Percentiles rank a stretch among this genome's conserved stretches.
Evolutionary conservation across 2,329 filamentous ascomycete species (phyloP).

Genomic region (Drechslerella coelobrocha): DNA sequence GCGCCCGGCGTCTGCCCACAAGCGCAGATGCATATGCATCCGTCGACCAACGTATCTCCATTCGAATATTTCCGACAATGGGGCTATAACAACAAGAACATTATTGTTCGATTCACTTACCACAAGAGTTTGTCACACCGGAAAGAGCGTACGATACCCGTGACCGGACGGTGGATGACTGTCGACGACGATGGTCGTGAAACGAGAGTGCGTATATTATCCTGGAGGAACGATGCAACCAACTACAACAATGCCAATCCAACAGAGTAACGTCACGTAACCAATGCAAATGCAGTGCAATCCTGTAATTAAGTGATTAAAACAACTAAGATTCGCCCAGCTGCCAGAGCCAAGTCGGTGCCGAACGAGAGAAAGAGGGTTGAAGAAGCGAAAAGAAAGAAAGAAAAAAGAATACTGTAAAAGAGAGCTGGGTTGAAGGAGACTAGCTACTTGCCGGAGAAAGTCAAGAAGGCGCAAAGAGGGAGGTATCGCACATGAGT

Average conservation of each 20-base stretch:
- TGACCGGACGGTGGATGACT: too few relatives aligned
- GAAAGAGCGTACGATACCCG: too few relatives aligned
- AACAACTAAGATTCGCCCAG: conserved; percentile 9
- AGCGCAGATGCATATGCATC: neutral
- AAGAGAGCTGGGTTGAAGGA: conserved; percentile 34
- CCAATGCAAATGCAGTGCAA: too few relatives aligned
- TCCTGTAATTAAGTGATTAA: neutral
- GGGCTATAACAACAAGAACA: neutral
- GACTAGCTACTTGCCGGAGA: conserved; percentile 36
- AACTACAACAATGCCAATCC: too few relatives aligned
- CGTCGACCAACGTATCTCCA: conserved; percentile 4
- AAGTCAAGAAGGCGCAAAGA: conserved; percentile 1
- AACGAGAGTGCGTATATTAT: too few relatives aligned
- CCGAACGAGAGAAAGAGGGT: conserved; percentile 1
- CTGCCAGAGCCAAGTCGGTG: conserved; percentile 8
- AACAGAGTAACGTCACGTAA: too few relatives aligned
- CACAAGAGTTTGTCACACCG: too few relatives aligned
- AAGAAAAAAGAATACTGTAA: neutral
- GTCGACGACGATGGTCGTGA: too few relatives aligned
- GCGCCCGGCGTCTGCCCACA: neutral
- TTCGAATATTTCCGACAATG: neutral
- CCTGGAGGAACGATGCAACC: too few relatives aligned
- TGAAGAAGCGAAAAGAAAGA: neutral
- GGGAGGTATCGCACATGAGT: conserved; percentile 23
- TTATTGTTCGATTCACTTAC: too few relatives aligned